phyloP scores from a whole-genome alignment of 1,284 basidiomycete genomes.

The Omphalotus olearius region DNA sequence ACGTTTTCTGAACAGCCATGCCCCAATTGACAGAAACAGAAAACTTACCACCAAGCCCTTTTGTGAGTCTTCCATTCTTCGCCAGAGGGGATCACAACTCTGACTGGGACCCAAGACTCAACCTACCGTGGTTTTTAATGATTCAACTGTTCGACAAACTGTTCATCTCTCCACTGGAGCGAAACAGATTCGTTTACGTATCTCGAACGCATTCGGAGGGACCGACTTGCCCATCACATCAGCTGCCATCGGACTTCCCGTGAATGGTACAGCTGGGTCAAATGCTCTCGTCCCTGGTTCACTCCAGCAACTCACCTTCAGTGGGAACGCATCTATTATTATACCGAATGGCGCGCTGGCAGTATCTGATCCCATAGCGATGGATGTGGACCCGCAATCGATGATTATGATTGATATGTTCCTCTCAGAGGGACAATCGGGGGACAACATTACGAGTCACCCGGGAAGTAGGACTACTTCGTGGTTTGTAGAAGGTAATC shows the following conservation, averaged over 20 bases:
- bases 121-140: slow-evolving; percentile 30
- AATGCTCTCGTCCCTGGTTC: slow-evolving; percentile 31
- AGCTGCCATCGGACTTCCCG: slow-evolving; percentile 38
- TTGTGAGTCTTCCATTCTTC: slow-evolving; percentile 20
- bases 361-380: slow-evolving; percentile 41
- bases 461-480: slow-evolving; percentile 45
- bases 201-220: slow-evolving; percentile 45
- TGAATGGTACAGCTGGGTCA: slow-evolving; percentile 31
- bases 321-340: slow-evolving; percentile 32
- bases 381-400: slow-evolving; percentile 31
- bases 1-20: slow-evolving; percentile 29
- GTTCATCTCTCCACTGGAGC: slow-evolving; percentile 37
- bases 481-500: slow-evolving; percentile 39
- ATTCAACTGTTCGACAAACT: slow-evolving; percentile 47
- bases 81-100: slow-evolving; percentile 22
- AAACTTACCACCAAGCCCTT: slow-evolving; percentile 40
- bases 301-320: slow-evolving; percentile 38
- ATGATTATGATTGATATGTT: slow-evolving; percentile 38
- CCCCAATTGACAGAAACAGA: slow-evolving; percentile 41
- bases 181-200: slow-evolving; percentile 36
- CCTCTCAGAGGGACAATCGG: slow-evolving; percentile 35
- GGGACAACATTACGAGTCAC: slow-evolving; percentile 39
- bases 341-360: slow-evolving; percentile 42
- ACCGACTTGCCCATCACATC: slow-evolving; percentile 40
- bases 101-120: slow-evolving; percentile 8